Conservation (phyloP, 129 eudicot species). For the Flaveria bidentis region DNA sequence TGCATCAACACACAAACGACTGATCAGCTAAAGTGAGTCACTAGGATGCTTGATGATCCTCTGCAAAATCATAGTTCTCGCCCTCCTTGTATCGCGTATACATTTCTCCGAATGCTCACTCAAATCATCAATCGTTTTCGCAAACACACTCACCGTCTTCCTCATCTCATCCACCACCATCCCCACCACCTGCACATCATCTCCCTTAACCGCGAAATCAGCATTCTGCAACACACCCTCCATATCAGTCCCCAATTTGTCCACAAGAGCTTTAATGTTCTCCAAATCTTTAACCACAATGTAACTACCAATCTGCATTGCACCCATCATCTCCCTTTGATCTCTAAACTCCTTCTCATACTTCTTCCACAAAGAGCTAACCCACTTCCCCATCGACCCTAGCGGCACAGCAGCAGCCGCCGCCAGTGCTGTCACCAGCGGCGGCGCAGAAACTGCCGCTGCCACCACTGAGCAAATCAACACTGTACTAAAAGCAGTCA, state of each 20-base stretch:
- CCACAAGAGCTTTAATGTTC: conserved; percentile 50
- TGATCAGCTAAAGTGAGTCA: conserved; percentile 31
- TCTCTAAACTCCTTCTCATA: conserved; percentile 52
- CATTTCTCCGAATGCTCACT: conserved; percentile 58
- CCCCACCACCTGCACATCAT: conserved; percentile 49
- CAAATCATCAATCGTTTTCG: conserved; percentile 62
- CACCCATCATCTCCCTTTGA: conserved; percentile 46
- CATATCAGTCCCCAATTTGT: conserved; percentile 55
- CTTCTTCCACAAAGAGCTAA: conserved; percentile 65
- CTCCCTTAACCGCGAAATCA: conserved; percentile 53
- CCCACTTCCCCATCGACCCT: conserved; percentile 84
- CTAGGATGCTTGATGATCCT: conserved; percentile 64
- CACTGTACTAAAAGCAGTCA: conserved; percentile 54
- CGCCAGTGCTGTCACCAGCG: conserved; percentile 68
- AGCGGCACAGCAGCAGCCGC: conserved; percentile 74
- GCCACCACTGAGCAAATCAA: conserved; percentile 77
- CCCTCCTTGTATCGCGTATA: conserved; percentile 55
- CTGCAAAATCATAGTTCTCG: conserved; percentile 61
- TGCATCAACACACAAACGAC: not conserved
- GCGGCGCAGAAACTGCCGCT: conserved; percentile 72
- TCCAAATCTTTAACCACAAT: conserved; percentile 65
- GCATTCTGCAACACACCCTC: conserved; percentile 55
- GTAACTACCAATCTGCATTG: conserved; percentile 61
- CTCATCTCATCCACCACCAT: conserved; percentile 68
- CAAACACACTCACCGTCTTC: conserved; percentile 46